phyloP scores from a whole-genome alignment of 2,329 filamentous ascomycete species.

The Scedosporium dehoogii region DNA sequence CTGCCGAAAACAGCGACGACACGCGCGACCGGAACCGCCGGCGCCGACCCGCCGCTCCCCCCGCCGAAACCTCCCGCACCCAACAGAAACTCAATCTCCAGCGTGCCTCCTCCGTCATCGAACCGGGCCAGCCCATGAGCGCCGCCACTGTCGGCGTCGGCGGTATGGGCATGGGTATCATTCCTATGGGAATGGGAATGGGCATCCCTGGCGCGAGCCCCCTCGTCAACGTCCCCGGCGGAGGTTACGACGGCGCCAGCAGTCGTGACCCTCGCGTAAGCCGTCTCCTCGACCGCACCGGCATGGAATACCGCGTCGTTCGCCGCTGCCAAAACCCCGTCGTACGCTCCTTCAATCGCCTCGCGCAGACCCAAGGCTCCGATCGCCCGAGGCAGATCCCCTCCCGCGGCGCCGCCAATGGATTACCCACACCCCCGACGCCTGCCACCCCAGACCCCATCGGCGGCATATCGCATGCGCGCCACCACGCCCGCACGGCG shows the following conservation, averaged over 20 bases:
- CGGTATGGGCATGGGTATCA: not conserved
- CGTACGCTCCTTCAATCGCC: conserved; percentile 45
- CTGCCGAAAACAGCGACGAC: conserved; percentile 23
- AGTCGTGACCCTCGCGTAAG: conserved; percentile 52
- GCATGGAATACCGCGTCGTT: conserved; percentile 65
- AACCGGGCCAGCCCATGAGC: conserved; percentile 41
- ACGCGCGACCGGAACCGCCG: conserved; percentile 19
- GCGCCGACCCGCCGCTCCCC: conserved; percentile 22
- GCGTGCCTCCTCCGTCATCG: conserved; percentile 61
- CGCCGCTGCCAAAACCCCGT: conserved; percentile 63
- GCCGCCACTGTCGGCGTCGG: conserved; percentile 5
- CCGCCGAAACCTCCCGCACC: conserved; percentile 53
- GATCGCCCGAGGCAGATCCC: not conserved
- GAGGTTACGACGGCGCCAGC: conserved; percentile 40
- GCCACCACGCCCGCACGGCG: conserved; percentile 13
- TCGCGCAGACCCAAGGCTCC: conserved; percentile 14
- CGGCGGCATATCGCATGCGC: not conserved
- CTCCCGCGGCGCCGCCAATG: conserved; percentile 5
- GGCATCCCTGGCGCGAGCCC: conserved; percentile 23
- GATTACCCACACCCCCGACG: not conserved
- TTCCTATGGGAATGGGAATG: conserved; percentile 16
- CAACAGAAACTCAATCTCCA: conserved; percentile 70
- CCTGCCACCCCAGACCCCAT: not conserved
- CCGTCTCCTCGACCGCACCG: conserved; percentile 58
- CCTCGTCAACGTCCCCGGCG: conserved; percentile 41